These are phyloP conservation scores for Phaeosphaeriaceae sp. DNA, from an alignment of 2,329 filamentous ascomycete genomes.

Conservation along the genomic window DNA sequence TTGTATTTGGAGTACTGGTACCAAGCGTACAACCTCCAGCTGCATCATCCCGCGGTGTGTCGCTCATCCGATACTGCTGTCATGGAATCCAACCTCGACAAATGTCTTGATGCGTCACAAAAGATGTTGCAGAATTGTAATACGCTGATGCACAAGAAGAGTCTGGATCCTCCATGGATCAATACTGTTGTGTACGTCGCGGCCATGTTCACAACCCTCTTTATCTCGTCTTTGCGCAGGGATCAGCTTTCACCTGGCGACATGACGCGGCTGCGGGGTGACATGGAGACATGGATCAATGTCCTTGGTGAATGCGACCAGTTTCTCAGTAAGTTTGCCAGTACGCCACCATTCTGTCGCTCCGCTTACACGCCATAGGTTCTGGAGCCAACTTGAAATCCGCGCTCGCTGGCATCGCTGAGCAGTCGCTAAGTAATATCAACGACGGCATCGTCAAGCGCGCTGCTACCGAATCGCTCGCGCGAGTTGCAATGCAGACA, in stretches of 20 bases:
- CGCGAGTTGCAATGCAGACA: constrained; percentile 43
- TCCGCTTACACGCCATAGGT: constrained; percentile 39
- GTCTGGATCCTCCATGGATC: constrained; percentile 80
- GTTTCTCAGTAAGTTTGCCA: constrained; percentile 66
- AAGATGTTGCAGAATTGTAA: constrained; percentile 68
- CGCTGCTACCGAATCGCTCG: constrained; percentile 53
- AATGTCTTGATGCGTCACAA: constrained; percentile 71
- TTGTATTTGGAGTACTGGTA: constrained; percentile 59
- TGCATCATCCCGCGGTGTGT: constrained; percentile 62
- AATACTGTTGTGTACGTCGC: constrained; percentile 74
- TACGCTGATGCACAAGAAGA: constrained; percentile 68
- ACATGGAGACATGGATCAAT: constrained; percentile 74
- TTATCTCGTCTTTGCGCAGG: constrained; percentile 71
- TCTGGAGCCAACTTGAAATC: constrained; percentile 57
- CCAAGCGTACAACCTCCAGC: constrained; percentile 57
- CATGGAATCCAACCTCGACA: constrained; percentile 59
- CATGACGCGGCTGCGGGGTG: constrained; percentile 65
- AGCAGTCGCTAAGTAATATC: constrained; percentile 57
- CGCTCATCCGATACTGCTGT: constrained; percentile 64
- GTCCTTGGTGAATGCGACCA: constrained; percentile 71
- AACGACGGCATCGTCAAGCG: constrained; percentile 53
- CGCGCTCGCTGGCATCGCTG: constrained; percentile 58
- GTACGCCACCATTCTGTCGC: not conserved
- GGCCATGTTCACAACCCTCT: constrained; percentile 75
- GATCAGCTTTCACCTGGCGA: constrained; percentile 66